These are phyloP conservation scores for Cercophora sp. DNA, from an alignment of 495 filamentous ascomycete genomes.

Conservation along the genomic window DNA sequence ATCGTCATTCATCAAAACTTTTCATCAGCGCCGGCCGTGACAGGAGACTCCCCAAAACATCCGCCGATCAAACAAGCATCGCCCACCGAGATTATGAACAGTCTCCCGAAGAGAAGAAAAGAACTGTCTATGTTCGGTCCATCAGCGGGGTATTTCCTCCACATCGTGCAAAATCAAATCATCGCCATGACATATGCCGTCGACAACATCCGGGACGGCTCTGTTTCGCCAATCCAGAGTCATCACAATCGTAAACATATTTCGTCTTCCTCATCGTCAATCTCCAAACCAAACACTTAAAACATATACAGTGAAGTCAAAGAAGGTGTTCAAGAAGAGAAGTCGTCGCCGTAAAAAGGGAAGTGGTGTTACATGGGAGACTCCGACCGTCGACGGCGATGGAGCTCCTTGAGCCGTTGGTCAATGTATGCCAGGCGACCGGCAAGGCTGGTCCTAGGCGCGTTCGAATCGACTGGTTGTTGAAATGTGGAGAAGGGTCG, in stretches of 20 bases:
- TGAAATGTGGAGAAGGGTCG: constrained; percentile 46
- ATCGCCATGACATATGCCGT: constrained; percentile 2
- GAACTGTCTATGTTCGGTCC: constrained; percentile 10
- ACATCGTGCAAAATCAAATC: constrained; percentile 9
- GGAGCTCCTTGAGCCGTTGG: constrained; percentile 49
- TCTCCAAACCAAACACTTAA: constrained; percentile 2
- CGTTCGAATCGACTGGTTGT: constrained; percentile 24
- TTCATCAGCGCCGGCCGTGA: too few species aligned
- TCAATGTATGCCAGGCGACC: constrained; percentile 50
- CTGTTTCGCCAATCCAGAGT: too few species aligned
- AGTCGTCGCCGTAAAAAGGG: background rate
- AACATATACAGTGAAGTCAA: constrained; percentile 13
- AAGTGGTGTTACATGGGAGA: constrained; percentile 34
- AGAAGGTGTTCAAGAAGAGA: background rate
- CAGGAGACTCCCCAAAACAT: background rate
- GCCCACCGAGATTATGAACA: constrained; percentile 16
- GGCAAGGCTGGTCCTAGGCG: constrained; percentile 31
- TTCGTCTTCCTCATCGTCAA: background rate
- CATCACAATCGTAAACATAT: constrained; percentile 14
- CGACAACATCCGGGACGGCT: constrained; percentile 3
- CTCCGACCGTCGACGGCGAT: constrained; percentile 36
- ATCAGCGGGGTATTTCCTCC: constrained; percentile 17
- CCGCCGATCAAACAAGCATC: background rate
- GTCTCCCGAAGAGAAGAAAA: background rate
- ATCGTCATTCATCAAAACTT: too few species aligned